Evolutionary conservation across 139 green algal genomes (phyloP).

Genomic region (Chlorella ohadii): DNA sequence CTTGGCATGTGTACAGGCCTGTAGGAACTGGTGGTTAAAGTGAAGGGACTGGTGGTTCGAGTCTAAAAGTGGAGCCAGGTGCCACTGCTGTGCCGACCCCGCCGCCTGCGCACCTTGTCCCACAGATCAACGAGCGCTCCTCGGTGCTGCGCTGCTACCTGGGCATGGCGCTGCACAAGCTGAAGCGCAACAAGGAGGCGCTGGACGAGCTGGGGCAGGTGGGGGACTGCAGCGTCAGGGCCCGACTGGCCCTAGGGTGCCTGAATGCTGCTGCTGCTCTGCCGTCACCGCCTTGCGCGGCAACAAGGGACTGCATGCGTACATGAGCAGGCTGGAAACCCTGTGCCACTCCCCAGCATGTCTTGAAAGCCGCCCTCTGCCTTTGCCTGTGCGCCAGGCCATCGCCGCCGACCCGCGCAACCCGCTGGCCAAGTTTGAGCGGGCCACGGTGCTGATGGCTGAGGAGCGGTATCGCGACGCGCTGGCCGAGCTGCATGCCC

Average conservation of each 20-base stretch:
- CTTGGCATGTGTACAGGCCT: too few species aligned
- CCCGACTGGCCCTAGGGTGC: too few species aligned
- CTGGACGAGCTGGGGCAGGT: slow-evolving; percentile 68
- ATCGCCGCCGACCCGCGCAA: slow-evolving; percentile 86
- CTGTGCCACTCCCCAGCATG: neutral
- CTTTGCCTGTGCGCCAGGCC: slow-evolving; percentile 58
- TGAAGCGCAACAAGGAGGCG: slow-evolving; percentile 73
- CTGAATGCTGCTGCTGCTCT: too few species aligned
- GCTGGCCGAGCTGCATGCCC: slow-evolving; percentile 73
- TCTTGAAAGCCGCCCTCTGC: neutral
- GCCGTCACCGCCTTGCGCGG: too few species aligned
- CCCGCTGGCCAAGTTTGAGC: slow-evolving; percentile 93
- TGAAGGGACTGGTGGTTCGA: too few species aligned
- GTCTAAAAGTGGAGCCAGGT: too few species aligned
- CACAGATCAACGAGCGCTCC: slow-evolving; percentile 78
- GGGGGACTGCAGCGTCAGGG: neutral
- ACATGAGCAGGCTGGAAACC: too few species aligned
- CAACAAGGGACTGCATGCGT: too few species aligned
- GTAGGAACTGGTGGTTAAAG: too few species aligned
- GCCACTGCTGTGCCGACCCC: too few species aligned
- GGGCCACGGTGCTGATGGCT: slow-evolving; percentile 79
- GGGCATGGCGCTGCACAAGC: slow-evolving; percentile 85
- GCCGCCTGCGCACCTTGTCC: neutral
- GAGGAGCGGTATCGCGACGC: slow-evolving; percentile 70
- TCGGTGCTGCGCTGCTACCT: slow-evolving; percentile 93